Evolutionary conservation across 1,139 yeast genomes (phyloP).

Genomic region (Suhomyces wounanorum): DNA sequence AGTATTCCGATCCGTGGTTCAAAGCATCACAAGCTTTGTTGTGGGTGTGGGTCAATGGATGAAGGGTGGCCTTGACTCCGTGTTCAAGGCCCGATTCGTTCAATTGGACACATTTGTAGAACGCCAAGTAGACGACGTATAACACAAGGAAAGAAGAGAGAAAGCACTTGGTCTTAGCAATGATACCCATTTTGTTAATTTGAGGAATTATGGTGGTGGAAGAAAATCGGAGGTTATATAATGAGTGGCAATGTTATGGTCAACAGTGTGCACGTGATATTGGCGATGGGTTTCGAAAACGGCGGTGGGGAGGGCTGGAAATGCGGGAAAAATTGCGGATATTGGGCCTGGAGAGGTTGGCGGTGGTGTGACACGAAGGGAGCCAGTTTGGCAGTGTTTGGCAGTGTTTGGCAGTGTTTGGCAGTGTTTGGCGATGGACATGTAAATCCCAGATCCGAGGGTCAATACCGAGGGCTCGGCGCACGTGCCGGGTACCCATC

Average conservation of each 20-base stretch:
- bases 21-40: constrained; percentile 39
- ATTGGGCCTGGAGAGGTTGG: no score
- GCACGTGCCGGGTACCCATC: no score
- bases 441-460: no score
- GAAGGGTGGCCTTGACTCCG: constrained; percentile 29
- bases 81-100: constrained; percentile 35
- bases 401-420: background rate
- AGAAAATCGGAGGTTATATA: background rate
- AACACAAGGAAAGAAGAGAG: constrained; percentile 32
- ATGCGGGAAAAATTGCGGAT: no score
- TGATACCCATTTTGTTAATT: constrained; percentile 19
- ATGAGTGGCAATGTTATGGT: constrained; percentile 4
- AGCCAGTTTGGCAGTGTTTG: no score
- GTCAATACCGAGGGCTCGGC: background rate
- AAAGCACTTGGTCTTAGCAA: constrained; percentile 29
- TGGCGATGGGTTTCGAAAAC: background rate
- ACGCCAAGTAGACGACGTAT: constrained; percentile 41
- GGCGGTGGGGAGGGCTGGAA: background rate
- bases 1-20: constrained; percentile 30
- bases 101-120: constrained; percentile 44
- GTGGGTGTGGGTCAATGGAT: constrained; percentile 43
- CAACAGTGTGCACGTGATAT: constrained; percentile 4
- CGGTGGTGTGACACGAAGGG: no score
- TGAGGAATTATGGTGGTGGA: background rate
- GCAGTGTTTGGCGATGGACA: background rate